Evolutionary conservation across 768 basidiomycete species (phyloP).

Genomic region (Asterophora lycoperdoides): DNA sequence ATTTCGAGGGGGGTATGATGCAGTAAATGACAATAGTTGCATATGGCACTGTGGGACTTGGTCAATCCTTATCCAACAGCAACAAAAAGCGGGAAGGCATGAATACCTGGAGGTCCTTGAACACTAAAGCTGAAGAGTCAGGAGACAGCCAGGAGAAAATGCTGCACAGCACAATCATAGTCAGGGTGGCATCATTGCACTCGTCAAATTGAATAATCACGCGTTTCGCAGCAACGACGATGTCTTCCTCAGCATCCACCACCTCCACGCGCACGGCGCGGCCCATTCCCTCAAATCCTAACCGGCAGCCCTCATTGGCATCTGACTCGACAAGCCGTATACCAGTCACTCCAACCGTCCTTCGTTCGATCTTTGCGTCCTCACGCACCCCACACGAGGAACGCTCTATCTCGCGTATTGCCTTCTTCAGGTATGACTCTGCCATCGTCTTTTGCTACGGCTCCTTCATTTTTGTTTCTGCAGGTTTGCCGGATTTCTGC

Average conservation of each 20-base stretch:
- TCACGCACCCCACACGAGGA: slow-evolving; percentile 80
- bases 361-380: slow-evolving; percentile 83
- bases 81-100: neutral
- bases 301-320: too few relatives aligned
- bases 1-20: slow-evolving; percentile 14
- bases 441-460: neutral
- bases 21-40: slow-evolving; percentile 7
- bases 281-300: slow-evolving; percentile 28
- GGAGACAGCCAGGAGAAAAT: slow-evolving; percentile 1
- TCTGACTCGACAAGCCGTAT: slow-evolving; percentile 55
- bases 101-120: too few relatives aligned
- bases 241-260: slow-evolving; percentile 50
- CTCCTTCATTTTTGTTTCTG: neutral
- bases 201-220: slow-evolving; percentile 10
- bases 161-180: too few relatives aligned
- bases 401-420: slow-evolving; percentile 76
- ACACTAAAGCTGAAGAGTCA: neutral
- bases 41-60: slow-evolving; percentile 13
- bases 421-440: slow-evolving; percentile 70
- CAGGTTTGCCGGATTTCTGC: slow-evolving; percentile 78
- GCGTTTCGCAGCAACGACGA: slow-evolving; percentile 22
- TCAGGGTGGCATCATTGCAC: too few relatives aligned
- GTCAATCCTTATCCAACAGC: neutral
- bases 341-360: slow-evolving; percentile 77
- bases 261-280: slow-evolving; percentile 44